Percentiles rank a stretch among this genome's conserved stretches.
Evolutionary conservation across 2,329 filamentous ascomycete species (phyloP).

Genomic region (Torrubiella hemipterigena): DNA sequence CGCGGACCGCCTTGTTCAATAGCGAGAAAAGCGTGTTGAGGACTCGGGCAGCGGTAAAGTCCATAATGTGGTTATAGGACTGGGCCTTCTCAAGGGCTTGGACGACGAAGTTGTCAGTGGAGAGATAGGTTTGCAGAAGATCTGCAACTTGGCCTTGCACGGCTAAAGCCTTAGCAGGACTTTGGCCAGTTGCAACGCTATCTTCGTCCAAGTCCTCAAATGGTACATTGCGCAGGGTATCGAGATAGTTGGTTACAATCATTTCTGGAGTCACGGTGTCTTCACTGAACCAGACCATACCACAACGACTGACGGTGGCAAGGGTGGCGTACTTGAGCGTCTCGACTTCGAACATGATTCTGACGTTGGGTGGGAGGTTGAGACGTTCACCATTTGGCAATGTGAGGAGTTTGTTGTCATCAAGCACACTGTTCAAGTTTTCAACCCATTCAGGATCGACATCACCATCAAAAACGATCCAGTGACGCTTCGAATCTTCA

Average conservation of each 20-base stretch:
- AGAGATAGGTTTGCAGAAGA: constrained; percentile 63
- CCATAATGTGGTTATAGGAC: constrained; percentile 92
- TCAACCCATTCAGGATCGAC: constrained; percentile 99
- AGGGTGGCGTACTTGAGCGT: constrained; percentile 94
- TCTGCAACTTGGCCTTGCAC: constrained; percentile 72
- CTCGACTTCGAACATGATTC: constrained; percentile 99
- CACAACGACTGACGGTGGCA: constrained; percentile 97
- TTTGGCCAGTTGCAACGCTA: constrained; percentile 61
- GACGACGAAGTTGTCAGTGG: constrained; percentile 67
- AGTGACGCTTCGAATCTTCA: constrained; percentile 92
- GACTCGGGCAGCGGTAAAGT: constrained; percentile 83
- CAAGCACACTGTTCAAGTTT: constrained; percentile 97
- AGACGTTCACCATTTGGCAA: constrained; percentile 96
- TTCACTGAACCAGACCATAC: constrained; percentile 99
- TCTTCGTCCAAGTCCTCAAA: constrained; percentile 98
- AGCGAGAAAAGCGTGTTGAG: constrained; percentile 91
- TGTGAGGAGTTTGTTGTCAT: constrained; percentile 97
- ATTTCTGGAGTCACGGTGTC: constrained; percentile 89
- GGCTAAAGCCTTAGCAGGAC: constrained; percentile 64
- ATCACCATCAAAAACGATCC: constrained; percentile 98
- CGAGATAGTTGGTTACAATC: constrained; percentile 86
- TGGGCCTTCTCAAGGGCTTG: constrained; percentile 66
- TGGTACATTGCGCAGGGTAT: constrained; percentile 65
- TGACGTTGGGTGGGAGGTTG: constrained; percentile 84
- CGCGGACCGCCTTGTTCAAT: constrained; percentile 84